Conservation (phyloP, 345 rosid genomes). For the Eucalyptus coolabah region DNA sequence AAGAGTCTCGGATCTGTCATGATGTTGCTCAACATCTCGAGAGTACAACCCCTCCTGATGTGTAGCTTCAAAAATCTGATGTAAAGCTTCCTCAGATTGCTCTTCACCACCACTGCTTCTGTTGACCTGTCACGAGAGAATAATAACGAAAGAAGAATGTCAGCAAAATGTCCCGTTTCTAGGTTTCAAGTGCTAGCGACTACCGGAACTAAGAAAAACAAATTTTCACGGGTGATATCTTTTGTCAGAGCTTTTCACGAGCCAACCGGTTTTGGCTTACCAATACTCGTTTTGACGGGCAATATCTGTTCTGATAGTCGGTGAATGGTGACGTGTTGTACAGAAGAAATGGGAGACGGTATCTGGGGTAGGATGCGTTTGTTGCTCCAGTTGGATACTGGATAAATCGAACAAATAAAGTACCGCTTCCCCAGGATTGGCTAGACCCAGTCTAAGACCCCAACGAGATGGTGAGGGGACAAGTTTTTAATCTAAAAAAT, state of each 20-base stretch:
- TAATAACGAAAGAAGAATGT: background rate
- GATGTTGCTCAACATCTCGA: background rate
- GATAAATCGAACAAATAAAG: background rate
- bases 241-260: background rate
- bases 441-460: background rate
- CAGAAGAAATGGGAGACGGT: background rate
- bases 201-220: background rate
- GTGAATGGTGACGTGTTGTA: background rate
- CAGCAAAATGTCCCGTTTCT: background rate
- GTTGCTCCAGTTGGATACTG: background rate
- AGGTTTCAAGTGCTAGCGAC: background rate
- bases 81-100: background rate
- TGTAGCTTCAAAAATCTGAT: background rate
- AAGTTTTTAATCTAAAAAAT: background rate
- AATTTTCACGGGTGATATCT: background rate
- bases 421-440: background rate
- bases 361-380: background rate
- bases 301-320: background rate
- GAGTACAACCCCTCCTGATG: background rate
- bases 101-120: background rate
- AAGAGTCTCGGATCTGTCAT: slow-evolving; percentile 34
- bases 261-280: background rate
- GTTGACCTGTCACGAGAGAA: background rate
- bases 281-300: background rate
- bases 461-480: background rate